Conservation (phyloP, 495 filamentous ascomycete genomes). For the Tuber borchii region DNA sequence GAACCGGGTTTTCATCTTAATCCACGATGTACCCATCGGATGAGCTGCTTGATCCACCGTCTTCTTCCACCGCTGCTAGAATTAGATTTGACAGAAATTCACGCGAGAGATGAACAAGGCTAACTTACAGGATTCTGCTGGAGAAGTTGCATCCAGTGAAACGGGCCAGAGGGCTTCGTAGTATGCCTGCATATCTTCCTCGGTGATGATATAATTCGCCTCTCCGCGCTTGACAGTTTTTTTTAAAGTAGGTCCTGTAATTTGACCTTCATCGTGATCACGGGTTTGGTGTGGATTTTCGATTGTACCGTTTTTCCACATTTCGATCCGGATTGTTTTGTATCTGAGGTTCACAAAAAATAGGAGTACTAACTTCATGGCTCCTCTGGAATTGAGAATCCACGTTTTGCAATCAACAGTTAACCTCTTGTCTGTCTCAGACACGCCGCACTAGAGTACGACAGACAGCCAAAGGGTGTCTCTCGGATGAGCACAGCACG, state of each 20-base stretch:
- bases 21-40: not conserved
- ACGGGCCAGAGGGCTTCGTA: not conserved
- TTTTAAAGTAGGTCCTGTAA: not conserved
- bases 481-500: not conserved
- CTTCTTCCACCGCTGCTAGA: not conserved
- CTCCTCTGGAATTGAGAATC: conserved; percentile 4
- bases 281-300: not conserved
- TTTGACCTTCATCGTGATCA: not conserved
- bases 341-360: not conserved
- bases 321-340: not conserved
- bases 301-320: not conserved
- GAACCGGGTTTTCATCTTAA: not conserved
- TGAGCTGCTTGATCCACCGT: not conserved
- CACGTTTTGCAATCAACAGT: conserved; percentile 5
- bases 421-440: not conserved
- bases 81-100: not conserved
- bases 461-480: not conserved
- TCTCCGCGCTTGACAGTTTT: conserved; percentile 2
- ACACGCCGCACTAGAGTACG: not conserved
- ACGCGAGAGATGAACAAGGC: not conserved
- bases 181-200: not conserved
- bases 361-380: not conserved
- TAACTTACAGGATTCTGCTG: not conserved
- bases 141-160: not conserved
- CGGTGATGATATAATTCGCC: conserved; percentile 10